Base-by-base conservation (phyloP, 1,139 yeast genomes). In the Schizosaccharomyces versatilis region DNA sequence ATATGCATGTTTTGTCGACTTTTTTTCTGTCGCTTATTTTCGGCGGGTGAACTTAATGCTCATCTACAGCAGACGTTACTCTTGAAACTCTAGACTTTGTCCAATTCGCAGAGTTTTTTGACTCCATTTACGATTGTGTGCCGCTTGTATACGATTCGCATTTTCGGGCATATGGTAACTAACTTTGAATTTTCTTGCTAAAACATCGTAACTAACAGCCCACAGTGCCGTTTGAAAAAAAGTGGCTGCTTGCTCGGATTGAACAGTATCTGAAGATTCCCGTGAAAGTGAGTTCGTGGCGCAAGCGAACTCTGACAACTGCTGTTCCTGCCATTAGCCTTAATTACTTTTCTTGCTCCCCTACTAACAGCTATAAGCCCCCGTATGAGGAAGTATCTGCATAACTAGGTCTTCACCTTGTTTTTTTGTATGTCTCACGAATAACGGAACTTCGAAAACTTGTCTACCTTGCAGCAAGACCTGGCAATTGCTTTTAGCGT, bases 51-150 rank as follows among this genome's bases (percentile, higher is more conserved):
- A 12, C 8, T 36, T 44, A 10, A 44, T 36, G 38, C 32, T 17
- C 32, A 2, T 7, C 7, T 24, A 19, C 32, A 44, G 49, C 19
- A 44, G 36, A 24, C 6, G 15, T 15, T n/a, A 32, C 9, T 7
- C 12, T 9, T 8, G 49, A 44, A 24, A 5, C 38, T 17, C 9
- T 44, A 14, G 38, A 44, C 32, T n/a, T 44, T 36, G 19, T 36
- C 3, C 12, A 14, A 8, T 44, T 44, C 38, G 19, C n/a, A 7
- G 15, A 9, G 3, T 44, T 44, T 24, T 44, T 44, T 32, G 49
- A 44, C 49, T 32, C 19, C 6, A 44, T 44, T 32, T 44, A 44
- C 38, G 49, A 44, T 44, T 44, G 49, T 14, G 49, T 44, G 36
- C 49, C 49, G 8, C 14, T 44, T 14, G 49, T 44, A 1, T 44